Evolutionary conservation across 257 asterid species (phyloP).

Genomic region (Solanum arcanum): DNA sequence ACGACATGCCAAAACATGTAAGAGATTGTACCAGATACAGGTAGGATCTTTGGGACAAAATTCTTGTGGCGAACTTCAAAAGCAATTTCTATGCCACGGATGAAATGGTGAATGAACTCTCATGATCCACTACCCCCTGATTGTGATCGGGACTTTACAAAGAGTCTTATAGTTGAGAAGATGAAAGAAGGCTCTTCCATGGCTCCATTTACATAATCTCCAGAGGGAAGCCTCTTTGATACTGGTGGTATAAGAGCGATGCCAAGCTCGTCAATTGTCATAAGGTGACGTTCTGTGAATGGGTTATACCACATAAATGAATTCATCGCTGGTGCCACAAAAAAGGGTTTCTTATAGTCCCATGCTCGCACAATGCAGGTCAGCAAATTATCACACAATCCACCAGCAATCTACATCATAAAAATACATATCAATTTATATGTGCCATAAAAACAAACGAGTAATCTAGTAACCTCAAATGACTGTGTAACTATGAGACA

Average conservation of each 20-base stretch:
- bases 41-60: not conserved
- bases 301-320: constrained; percentile 82
- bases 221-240: constrained; percentile 71
- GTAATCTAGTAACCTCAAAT: not conserved
- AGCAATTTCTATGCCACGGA: not conserved
- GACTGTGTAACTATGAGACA: not conserved
- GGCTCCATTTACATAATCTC: constrained; percentile 87
- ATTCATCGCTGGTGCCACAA: constrained; percentile 86
- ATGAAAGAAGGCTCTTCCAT: constrained; percentile 83
- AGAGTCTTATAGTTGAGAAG: constrained; percentile 54
- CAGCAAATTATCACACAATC: constrained; percentile 80
- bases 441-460: not conserved
- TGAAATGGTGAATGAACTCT: not conserved
- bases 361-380: constrained; percentile 89
- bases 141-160: constrained; percentile 27
- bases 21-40: not conserved
- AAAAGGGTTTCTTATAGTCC: constrained; percentile 79
- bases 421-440: not conserved
- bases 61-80: not conserved
- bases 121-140: constrained; percentile 1
- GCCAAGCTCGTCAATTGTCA: constrained; percentile 70
- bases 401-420: constrained; percentile 61
- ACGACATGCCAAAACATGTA: not conserved
- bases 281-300: constrained; percentile 69
- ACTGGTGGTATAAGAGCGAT: constrained; percentile 70